Evolutionary conservation across 2,329 filamentous ascomycete species (phyloP), one percentile per base, ranked within the genome.

Genomic region (Epicoccum sorghinum): DNA sequence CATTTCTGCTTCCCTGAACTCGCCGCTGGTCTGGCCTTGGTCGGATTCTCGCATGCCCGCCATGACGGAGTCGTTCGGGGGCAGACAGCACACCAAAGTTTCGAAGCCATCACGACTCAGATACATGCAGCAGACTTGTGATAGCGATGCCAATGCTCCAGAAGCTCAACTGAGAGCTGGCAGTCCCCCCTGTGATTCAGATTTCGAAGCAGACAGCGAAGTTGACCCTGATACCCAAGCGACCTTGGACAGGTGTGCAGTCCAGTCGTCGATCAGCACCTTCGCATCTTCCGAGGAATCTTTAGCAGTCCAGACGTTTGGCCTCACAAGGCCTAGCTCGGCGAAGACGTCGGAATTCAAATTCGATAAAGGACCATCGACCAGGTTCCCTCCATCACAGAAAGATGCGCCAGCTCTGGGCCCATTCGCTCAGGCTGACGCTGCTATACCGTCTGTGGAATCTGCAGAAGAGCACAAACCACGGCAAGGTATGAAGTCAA

Each of bases 81-180:
- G 29, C 45, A 52, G 49, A 42, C 58, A 58, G 23, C 43, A 41
- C 18, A 33, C 10, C 7, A 59, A 45, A 37, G 27, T 6, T 8
- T 51, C 36, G 30, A 39, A 27, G 7, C 62, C 61, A 18, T 73
- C 69, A 9, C 51, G 45, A 18, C 62, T 72, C 22, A 58, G 66
- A 14, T 38, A 70, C 27, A 62, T 29, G 4, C 30, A 64, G n/a
- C 62, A 66, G 36, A 57, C 60, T 18, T 61, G 58, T 7, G 37
- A 64, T 14, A 67, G 64, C 30, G 58, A 71, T 18, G 22, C 25
- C 4, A 24, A 52, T 3, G 41, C 65, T n/a, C 54, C 55, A 4
- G 63, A 68, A 30, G 68, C 64, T 7, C 68, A 69, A 35, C 35
- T 52, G 8, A 57, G 38, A 12, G n/a, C 22, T 18, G 6, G 22